Evolutionary conservation across 129 eudicot species (phyloP), one percentile per base, ranked within the genome.

Genomic region (Apium graveolens): DNA sequence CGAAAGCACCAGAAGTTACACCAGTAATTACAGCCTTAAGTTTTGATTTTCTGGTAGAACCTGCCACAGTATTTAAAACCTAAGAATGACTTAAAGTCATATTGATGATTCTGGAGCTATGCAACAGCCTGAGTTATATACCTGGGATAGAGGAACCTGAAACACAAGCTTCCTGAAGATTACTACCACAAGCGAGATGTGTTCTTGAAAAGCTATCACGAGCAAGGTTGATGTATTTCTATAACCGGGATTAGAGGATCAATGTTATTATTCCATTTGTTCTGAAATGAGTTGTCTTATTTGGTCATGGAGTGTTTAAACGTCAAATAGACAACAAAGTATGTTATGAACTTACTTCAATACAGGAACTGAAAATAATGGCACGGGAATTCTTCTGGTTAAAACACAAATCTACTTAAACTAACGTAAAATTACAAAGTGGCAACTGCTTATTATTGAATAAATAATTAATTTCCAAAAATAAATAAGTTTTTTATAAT

Each of bases 131-230:
- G 77, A 81, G 76, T 78, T 44, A 75, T 3, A 62, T 79, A 93
- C 98, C 97, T 86, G 89, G 82, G 80, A 82, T 63, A 7, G 89
- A 80, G 79, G 96, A 80, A 81, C 88, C 82, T 5, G 96, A 88
- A 76, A 85, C 86, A 83, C 98, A 95, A 83, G 96, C 89, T 70
- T 86, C 90, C 98, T 78, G 97, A 80, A 81, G 89, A n/a, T n/a
- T n/a, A n/a, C n/a, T n/a, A n/a, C n/a, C n/a, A n/a, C n/a, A n/a
- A n/a, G n/a, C n/a, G n/a, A n/a, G n/a, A n/a, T n/a, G n/a, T n/a
- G n/a, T n/a, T n/a, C n/a, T n/a, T n/a, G n/a, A n/a, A n/a, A n/a
- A 95, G 83, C 98, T 95, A 90, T 29, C 80, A 65, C 46, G 53
- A 42, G 65, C 43, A 66, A 48, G 46, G 76, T 51, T 75, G 60